Conservation (phyloP, 805 yeast species). For the Teunomyces tritomae region DNA sequence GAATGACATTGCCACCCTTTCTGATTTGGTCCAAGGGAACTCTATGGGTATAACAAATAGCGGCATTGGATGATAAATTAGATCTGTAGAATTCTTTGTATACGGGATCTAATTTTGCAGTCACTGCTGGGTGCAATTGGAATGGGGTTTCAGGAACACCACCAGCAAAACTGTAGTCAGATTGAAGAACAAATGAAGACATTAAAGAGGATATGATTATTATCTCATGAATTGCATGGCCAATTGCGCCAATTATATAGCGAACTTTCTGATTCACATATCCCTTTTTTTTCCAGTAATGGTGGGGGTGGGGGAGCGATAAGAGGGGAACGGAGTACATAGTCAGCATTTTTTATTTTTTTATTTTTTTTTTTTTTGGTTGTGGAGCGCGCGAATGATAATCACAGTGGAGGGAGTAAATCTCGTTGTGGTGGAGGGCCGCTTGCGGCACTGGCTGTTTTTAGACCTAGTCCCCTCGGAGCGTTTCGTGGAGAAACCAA, state of each 20-base stretch:
- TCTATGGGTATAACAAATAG: constrained; percentile 33
- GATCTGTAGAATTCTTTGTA: constrained; percentile 35
- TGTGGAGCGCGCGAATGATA: not conserved
- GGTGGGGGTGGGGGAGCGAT: not conserved
- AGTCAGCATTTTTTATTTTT: not conserved
- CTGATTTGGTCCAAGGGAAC: constrained; percentile 28
- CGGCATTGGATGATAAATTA: constrained; percentile 21
- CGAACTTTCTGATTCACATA: too few species aligned
- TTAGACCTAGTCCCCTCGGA: too few species aligned
- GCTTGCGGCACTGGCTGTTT: not conserved
- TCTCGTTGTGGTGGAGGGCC: not conserved
- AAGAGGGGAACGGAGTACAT: not conserved
- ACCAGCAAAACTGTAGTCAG: constrained; percentile 22
- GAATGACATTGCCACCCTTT: constrained; percentile 39
- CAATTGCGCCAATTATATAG: too few species aligned
- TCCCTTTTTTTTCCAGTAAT: too few species aligned
- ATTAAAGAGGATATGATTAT: not conserved
- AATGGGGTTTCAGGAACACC: constrained; percentile 30
- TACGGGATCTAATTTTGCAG: constrained; percentile 32
- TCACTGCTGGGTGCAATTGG: constrained; percentile 26
- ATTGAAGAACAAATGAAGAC: constrained; percentile 11
- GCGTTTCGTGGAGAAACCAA: too few species aligned
- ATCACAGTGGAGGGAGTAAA: not conserved
- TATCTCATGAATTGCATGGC: too few species aligned
- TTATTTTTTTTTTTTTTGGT: not conserved